Evolutionary conservation across 345 rosid genomes (phyloP), one percentile per base, ranked within the genome.

Genomic region (Gossypium mustelinum): DNA sequence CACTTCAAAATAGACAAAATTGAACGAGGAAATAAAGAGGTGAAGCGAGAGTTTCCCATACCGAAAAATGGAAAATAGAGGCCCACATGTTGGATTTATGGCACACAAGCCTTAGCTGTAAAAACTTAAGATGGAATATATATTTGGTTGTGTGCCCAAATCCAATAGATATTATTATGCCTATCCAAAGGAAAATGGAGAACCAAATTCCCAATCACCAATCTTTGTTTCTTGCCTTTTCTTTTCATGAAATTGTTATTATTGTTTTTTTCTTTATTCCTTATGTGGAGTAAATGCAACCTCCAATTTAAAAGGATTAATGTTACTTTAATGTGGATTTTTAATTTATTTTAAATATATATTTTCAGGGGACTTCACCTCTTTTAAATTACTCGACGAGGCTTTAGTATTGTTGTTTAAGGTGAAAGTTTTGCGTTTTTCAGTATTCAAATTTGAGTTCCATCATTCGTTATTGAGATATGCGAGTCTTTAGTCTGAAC

Each of bases 151-250:
- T 48, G 27, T 29, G 17, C 34, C 27, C 25, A 56, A 20, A 48
- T 18, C 72, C 72, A 69, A 51, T 51, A 10, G 25, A 16, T 1
- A 27, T 27, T 8, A 17, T 17, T 52, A 69, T 27, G 44, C 22
- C 17, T 2, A 11, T 7, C 22, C 10, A 27, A 17, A 51, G 44
- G 59, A 16, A 27, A 50, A 52, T 70, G 60, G 60, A 70, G 73
- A 70, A 70, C 73, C 73, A 52, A 70, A 70, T 70, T 70, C 73
- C 11, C 73, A 29, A 17, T 2, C 73, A 52, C 47, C 59, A 29
- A 52, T 52, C 11, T 10, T 52, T 70, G 61, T 29, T 70, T 70
- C 73, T 4, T 29, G 73, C 25, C 61, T 70, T 70, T 69, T 52
- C 25, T 52, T 52, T 29, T 70, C 59, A 70, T 52, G 48, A 29